phyloP scores from a whole-genome alignment of 1,139 yeast species.

The Wickerhamomyces sp. region DNA sequence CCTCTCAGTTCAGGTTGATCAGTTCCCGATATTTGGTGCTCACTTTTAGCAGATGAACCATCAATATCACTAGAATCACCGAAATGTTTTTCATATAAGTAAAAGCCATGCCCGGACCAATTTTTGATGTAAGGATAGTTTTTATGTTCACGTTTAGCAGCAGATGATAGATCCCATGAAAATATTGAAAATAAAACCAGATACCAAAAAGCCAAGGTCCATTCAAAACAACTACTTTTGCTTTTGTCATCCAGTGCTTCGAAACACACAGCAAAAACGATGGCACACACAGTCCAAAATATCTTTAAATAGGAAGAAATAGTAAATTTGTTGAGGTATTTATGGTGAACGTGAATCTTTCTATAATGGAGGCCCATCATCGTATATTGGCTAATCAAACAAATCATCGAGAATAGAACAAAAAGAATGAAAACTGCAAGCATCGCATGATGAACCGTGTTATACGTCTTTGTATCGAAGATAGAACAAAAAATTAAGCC shows the following conservation, averaged over 20 bases:
- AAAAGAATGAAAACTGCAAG: constrained; percentile 71
- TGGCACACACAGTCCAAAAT: constrained; percentile 66
- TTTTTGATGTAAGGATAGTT: constrained; percentile 20
- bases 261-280: constrained; percentile 66
- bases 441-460: constrained; percentile 62
- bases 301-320: constrained; percentile 51
- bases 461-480: constrained; percentile 61
- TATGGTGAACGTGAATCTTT: constrained; percentile 22
- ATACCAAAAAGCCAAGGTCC: constrained; percentile 82
- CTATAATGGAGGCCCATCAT: constrained; percentile 55
- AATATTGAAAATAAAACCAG: constrained; percentile 65
- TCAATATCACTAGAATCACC: constrained; percentile 5
- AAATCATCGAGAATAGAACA: constrained; percentile 59
- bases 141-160: constrained; percentile 33
- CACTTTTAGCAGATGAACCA: background rate
- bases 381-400: constrained; percentile 55
- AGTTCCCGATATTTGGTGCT: background rate
- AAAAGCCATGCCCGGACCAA: constrained; percentile 20
- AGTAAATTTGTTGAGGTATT: constrained; percentile 37
- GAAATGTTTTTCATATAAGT: constrained; percentile 18
- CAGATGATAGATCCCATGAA: constrained; percentile 67
- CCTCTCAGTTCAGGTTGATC: background rate
- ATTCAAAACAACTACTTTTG: constrained; percentile 64
- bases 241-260: constrained; percentile 43
- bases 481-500: constrained; percentile 75